Conservation (phyloP, 2,329 filamentous ascomycete species). For the Fusarium sp. region DNA sequence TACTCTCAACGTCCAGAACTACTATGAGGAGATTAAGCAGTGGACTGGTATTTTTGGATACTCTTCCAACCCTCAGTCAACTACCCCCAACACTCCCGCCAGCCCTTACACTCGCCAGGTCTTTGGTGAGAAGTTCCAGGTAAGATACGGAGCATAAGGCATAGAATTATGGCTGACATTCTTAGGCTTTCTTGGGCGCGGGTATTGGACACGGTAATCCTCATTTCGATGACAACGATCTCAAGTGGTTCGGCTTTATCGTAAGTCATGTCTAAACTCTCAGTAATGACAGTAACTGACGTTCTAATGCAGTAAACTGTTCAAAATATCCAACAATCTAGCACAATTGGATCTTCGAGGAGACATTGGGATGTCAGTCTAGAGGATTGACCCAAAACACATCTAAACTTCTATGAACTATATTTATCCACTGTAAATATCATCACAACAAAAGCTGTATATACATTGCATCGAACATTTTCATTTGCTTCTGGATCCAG, state of each 20-base stretch:
- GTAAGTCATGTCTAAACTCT: not conserved
- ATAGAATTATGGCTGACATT: not conserved
- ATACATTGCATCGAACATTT: not conserved
- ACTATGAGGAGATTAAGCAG: conserved; percentile 16
- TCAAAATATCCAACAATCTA: too few species aligned
- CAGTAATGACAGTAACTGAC: not conserved
- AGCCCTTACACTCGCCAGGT: conserved; percentile 13
- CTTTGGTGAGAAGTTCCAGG: conserved; percentile 13
- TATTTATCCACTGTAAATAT: not conserved
- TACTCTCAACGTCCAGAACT: conserved; percentile 15
- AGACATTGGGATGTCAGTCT: too few species aligned
- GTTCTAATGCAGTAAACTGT: too few species aligned
- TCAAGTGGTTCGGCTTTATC: conserved; percentile 14
- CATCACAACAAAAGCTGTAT: not conserved
- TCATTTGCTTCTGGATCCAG: accelerated
- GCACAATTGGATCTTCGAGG: accelerated
- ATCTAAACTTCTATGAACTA: not conserved
- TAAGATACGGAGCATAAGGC: not conserved
- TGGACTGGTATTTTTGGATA: conserved; percentile 15
- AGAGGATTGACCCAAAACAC: not conserved
- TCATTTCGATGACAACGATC: conserved; percentile 13
- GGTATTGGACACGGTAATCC: not conserved
- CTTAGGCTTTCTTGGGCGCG: not conserved
- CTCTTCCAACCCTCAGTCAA: not conserved
- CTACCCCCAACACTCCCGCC: conserved; percentile 5